phyloP scores from a whole-genome alignment of 228 moss, liverwort and hornwort species.

The Sphagnum magellanicum region DNA sequence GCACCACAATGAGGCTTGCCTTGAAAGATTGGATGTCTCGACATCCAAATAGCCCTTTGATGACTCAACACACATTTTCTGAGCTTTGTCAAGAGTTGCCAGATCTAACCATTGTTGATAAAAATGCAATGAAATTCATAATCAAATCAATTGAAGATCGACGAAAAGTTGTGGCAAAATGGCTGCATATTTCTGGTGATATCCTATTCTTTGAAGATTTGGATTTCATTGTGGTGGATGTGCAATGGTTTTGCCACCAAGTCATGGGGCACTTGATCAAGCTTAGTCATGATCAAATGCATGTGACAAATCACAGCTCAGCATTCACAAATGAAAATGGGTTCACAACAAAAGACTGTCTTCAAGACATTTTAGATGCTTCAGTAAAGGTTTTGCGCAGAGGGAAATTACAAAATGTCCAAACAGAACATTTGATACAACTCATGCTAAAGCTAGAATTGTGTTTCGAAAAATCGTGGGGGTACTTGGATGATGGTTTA shows the following conservation, averaged over 20 bases:
- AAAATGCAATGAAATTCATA: background rate
- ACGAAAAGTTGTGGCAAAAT: background rate
- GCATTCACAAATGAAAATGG: no score
- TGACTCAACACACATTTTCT: background rate
- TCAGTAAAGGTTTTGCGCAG: no score
- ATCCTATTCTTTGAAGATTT: conserved; percentile 3
- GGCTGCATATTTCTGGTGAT: conserved; percentile 4
- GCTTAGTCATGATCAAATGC: background rate
- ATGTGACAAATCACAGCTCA: no score
- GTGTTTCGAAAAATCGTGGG: no score
- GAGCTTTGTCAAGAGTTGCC: background rate
- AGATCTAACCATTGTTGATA: background rate
- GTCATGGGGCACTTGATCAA: conserved; percentile 1
- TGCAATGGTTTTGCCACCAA: background rate
- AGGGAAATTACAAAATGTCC: no score
- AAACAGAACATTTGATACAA: no score
- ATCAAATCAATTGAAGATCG: no score
- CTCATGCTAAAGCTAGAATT: no score
- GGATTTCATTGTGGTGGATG: conserved; percentile 3
- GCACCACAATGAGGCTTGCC: background rate
- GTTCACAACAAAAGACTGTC: no score
- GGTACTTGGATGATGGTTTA: no score
- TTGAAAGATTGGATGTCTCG: background rate
- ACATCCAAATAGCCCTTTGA: background rate
- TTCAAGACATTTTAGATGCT: no score